These are phyloP conservation scores for Nakaseomyces uthaithaninus DNA, from an alignment of 1,139 yeast species.

Conservation along the genomic window DNA sequence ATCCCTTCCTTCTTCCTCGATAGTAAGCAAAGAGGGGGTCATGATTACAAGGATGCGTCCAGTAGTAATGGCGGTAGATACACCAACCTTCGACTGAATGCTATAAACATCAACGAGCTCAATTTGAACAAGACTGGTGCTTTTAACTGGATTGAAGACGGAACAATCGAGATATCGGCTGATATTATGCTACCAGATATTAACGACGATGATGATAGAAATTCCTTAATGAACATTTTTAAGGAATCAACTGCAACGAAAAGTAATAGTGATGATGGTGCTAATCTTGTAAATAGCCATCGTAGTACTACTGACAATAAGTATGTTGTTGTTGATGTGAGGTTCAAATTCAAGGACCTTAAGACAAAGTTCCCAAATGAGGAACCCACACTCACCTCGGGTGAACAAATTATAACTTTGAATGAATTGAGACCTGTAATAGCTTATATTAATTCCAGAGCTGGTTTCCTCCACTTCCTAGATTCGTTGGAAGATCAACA, in stretches of 20 bases:
- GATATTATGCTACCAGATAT: constrained; percentile 60
- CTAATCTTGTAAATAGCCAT: constrained; percentile 1
- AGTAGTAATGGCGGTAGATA: constrained; percentile 40
- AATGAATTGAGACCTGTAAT: constrained; percentile 55
- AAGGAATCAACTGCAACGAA: not conserved
- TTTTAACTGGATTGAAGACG: constrained; percentile 64
- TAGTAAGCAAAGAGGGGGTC: no score
- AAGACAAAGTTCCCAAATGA: constrained; percentile 49
- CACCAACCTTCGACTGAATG: constrained; percentile 46
- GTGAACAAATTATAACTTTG: constrained; percentile 48
- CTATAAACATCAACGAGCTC: constrained; percentile 45
- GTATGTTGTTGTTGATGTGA: constrained; percentile 59
- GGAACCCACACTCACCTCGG: constrained; percentile 47
- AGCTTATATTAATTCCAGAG: constrained; percentile 47
- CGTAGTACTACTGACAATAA: constrained; percentile 32
- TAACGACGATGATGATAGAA: constrained; percentile 27
- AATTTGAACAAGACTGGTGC: constrained; percentile 27
- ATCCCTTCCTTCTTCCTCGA: constrained; percentile 19
- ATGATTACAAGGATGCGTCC: not conserved
- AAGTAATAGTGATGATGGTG: constrained; percentile 3
- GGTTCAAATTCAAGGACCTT: constrained; percentile 52
- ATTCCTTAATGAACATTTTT: constrained; percentile 9
- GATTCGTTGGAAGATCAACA: constrained; percentile 16
- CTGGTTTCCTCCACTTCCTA: constrained; percentile 26
- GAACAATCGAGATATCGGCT: constrained; percentile 60